A percentile compares a stretch with the other conserved stretches of the same genome.
These are phyloP conservation scores for Shiraia sp. DNA, from an alignment of 2,329 filamentous ascomycete genomes.

Conservation along the genomic window DNA sequence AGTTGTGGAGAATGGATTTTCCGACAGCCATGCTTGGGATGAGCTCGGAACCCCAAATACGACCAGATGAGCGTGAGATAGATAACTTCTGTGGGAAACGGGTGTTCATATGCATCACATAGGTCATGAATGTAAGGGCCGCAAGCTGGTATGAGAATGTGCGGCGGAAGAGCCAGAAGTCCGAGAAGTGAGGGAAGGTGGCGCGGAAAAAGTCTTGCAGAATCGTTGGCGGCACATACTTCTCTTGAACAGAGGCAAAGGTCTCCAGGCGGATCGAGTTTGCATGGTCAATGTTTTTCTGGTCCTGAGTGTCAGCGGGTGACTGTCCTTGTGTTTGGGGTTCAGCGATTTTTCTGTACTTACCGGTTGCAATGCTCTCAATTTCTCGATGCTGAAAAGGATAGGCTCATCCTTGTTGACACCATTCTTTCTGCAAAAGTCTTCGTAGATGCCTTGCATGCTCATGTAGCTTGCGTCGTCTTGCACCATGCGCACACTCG, in stretches of 20 bases:
- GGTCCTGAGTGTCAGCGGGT: constrained; percentile 23
- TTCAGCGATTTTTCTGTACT: constrained; percentile 18
- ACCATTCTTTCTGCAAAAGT: constrained; percentile 84
- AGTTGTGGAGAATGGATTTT: constrained; percentile 91
- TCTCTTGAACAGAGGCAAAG: constrained; percentile 91
- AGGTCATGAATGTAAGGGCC: constrained; percentile 96
- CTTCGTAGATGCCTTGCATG: constrained; percentile 92
- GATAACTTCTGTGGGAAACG: constrained; percentile 95
- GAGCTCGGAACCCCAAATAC: constrained; percentile 94
- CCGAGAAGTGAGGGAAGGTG: constrained; percentile 84
- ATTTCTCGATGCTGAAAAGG: constrained; percentile 92
- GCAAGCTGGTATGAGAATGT: constrained; percentile 97
- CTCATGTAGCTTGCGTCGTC: constrained; percentile 95
- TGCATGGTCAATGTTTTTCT: constrained; percentile 71
- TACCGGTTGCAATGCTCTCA: constrained; percentile 65
- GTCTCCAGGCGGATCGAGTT: constrained; percentile 81
- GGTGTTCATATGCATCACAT: constrained; percentile 95
- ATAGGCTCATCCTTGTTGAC: constrained; percentile 95
- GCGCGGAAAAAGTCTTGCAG: constrained; percentile 87
- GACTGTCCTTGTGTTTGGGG: constrained; percentile 11
- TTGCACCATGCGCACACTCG: constrained; percentile 92
- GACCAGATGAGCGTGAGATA: constrained; percentile 83
- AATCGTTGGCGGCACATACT: constrained; percentile 83
- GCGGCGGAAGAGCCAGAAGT: constrained; percentile 98
- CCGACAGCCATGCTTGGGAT: constrained; percentile 84